Conservation (phyloP, 345 rosid species). For the Xanthoceras sorbifolium region DNA sequence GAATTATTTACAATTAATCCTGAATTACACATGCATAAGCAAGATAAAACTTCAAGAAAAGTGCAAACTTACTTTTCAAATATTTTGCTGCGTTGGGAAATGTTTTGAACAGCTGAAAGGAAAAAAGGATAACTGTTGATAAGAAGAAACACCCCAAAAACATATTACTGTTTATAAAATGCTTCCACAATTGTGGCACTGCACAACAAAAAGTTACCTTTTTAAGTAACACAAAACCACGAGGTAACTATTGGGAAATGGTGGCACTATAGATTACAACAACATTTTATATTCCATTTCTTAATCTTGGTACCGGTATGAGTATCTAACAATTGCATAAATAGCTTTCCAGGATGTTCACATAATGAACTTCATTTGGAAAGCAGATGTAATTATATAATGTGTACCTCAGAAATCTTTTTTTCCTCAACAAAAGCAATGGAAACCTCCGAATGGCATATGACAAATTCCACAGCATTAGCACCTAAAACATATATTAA, state of each 20-base stretch:
- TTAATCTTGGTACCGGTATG: background rate
- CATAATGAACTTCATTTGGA: background rate
- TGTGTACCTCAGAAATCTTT: slow-evolving; percentile 77
- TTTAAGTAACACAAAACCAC: slow-evolving; percentile 1
- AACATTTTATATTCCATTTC: background rate
- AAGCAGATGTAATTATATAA: slow-evolving; percentile 4
- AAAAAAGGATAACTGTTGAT: slow-evolving; percentile 15
- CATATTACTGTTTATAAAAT: slow-evolving; percentile 6
- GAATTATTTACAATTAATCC: slow-evolving; percentile 20
- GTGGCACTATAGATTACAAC: background rate
- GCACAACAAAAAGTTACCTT: background rate
- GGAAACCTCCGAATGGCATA: slow-evolving; percentile 87
- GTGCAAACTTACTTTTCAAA: slow-evolving; percentile 70
- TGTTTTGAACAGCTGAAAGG: slow-evolving; percentile 76
- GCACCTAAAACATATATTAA: slow-evolving; percentile 59
- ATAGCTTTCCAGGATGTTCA: background rate
- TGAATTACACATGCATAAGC: background rate
- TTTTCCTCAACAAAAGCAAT: slow-evolving; percentile 90
- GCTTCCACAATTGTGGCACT: background rate
- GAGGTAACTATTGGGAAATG: background rate
- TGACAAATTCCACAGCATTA: slow-evolving; percentile 83
- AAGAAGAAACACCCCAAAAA: slow-evolving; percentile 11
- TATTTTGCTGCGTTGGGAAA: slow-evolving; percentile 62
- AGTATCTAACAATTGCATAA: background rate
- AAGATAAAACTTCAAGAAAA: slow-evolving; percentile 14